Evolutionary conservation across 441 rosid genomes (phyloP).

Genomic region (Populus trichocarpa): DNA sequence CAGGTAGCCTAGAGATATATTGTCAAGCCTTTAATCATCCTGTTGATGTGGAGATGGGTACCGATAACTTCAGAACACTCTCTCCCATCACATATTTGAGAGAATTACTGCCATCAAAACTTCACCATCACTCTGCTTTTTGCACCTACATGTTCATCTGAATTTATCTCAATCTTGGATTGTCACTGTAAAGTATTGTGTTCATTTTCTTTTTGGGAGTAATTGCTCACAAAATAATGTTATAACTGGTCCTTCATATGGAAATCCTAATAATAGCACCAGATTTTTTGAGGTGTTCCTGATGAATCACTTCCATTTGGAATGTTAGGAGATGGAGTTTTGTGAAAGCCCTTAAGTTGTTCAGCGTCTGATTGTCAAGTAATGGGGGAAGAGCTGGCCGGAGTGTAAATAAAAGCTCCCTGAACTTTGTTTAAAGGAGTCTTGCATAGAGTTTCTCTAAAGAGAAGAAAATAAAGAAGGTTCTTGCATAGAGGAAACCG

Average conservation of each 20-base stretch:
- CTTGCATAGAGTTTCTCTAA: neutral
- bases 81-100: too few relatives aligned
- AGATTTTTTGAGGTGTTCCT: neutral
- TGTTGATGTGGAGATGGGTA: neutral
- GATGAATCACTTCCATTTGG: constrained; percentile 14
- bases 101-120: neutral
- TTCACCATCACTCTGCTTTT: neutral
- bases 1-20: neutral
- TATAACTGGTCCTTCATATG: neutral
- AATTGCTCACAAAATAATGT: neutral
- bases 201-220: neutral
- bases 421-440: constrained; percentile 4
- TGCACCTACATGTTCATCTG: neutral
- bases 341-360: constrained; percentile 50
- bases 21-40: neutral
- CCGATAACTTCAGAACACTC: neutral
- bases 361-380: constrained; percentile 15
- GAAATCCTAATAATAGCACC: neutral
- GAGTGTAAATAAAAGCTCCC: constrained; percentile 31
- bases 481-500: constrained; percentile 6
- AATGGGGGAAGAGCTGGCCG: constrained; percentile 18
- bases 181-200: too few relatives aligned
- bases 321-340: constrained; percentile 63
- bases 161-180: too few relatives aligned
- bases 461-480: neutral